A percentile compares a stretch with the other conserved stretches of the same genome.
These are phyloP conservation scores for Talaromyces sp. DNA, from an alignment of 2,329 filamentous ascomycete genomes.

Conservation along the genomic window DNA sequence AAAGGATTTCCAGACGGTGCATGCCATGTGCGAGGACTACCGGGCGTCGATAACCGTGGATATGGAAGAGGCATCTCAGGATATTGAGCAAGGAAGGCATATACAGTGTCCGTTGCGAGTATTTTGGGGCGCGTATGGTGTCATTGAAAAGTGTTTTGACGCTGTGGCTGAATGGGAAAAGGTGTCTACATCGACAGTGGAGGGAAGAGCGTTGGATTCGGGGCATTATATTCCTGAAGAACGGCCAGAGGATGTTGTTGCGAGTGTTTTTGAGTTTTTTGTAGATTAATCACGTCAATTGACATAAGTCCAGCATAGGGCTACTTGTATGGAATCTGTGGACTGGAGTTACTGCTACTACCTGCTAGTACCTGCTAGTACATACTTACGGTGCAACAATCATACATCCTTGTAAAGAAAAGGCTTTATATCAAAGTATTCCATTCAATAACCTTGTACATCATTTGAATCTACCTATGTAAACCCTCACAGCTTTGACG, in stretches of 20 bases:
- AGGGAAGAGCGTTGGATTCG: slow-evolving; percentile 41
- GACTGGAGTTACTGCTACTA: background rate
- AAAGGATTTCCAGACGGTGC: slow-evolving; percentile 37
- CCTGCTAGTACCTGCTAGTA: no score
- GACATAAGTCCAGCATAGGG: background rate
- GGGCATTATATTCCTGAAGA: slow-evolving; percentile 51
- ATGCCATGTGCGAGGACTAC: slow-evolving; percentile 53
- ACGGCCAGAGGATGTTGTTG: slow-evolving; percentile 41
- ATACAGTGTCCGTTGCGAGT: slow-evolving; percentile 45
- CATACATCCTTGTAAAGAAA: background rate
- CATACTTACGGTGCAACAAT: no score
- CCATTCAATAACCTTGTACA: background rate
- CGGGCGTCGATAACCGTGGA: slow-evolving; percentile 49
- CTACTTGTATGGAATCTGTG: background rate
- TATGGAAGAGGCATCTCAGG: slow-evolving; percentile 44
- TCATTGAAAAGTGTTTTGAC: slow-evolving; percentile 47
- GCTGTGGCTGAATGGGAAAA: slow-evolving; percentile 47
- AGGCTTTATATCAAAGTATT: background rate
- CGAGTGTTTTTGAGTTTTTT: slow-evolving; percentile 37
- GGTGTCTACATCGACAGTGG: slow-evolving; percentile 32
- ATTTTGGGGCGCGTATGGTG: slow-evolving; percentile 46
- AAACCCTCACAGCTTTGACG: slow-evolving; percentile 30
- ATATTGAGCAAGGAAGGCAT: slow-evolving; percentile 38
- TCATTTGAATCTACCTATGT: background rate
- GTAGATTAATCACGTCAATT: background rate